Conservation (phyloP, 805 yeast genomes). For the Schwanniomyces sp. region DNA sequence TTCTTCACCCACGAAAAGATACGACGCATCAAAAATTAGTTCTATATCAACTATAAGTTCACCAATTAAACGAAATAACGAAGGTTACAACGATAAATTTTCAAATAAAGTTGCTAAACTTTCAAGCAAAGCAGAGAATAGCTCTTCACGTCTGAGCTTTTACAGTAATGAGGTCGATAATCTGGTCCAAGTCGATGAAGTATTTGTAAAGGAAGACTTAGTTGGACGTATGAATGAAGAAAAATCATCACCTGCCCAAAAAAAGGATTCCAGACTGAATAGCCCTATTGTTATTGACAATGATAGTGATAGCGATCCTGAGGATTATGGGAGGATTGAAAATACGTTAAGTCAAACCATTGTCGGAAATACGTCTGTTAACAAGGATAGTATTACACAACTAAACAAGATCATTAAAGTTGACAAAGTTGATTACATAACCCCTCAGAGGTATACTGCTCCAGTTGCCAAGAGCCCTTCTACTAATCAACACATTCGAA, state of each 20-base stretch:
- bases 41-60: constrained; percentile 10
- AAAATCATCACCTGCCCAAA: constrained; percentile 8
- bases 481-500: constrained; percentile 22
- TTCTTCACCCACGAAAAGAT: constrained; percentile 11
- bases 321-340: constrained; percentile 20
- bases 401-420: constrained; percentile 13
- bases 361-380: constrained; percentile 9
- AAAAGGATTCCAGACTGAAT: not conserved
- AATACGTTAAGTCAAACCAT: constrained; percentile 19
- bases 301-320: constrained; percentile 26
- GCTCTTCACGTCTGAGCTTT: not conserved
- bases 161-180: constrained; percentile 9
- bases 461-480: constrained; percentile 29
- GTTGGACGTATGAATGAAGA: constrained; percentile 16
- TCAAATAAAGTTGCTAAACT: constrained; percentile 20
- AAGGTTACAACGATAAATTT: not conserved
- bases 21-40: not conserved
- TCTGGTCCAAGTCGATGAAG: constrained; percentile 19
- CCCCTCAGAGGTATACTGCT: constrained; percentile 31
- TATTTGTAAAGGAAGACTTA: constrained; percentile 22
- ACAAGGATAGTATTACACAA: constrained; percentile 14
- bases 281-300: constrained; percentile 17
- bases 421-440: constrained; percentile 17
- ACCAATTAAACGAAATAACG: constrained; percentile 14
- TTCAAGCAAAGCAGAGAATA: constrained; percentile 14